Conservation (phyloP, 495 filamentous ascomycete genomes). For the Xylaria grammica region DNA sequence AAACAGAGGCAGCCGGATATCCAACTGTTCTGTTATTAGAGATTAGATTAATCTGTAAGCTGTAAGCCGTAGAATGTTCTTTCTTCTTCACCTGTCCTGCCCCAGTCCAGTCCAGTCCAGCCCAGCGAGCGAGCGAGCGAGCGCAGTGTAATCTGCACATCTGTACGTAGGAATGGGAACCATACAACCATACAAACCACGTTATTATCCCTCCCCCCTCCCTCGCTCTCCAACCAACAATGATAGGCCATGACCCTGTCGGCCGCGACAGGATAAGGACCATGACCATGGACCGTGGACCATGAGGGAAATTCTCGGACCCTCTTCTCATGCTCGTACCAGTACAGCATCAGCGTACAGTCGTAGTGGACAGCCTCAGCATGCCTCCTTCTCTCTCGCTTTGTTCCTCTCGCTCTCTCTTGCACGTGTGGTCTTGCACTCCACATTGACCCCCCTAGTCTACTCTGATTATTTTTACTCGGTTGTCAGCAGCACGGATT, state of each 20-base stretch:
- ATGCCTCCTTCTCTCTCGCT: slow-evolving; percentile 15
- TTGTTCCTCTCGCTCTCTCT: slow-evolving; percentile 11
- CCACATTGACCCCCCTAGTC: slow-evolving; percentile 11
- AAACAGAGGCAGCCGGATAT: slow-evolving; percentile 9
- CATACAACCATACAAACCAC: slow-evolving; percentile 13
- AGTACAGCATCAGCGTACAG: not conserved
- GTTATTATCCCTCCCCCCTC: slow-evolving; percentile 18
- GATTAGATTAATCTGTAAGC: slow-evolving; percentile 6
- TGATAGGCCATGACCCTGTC: slow-evolving; percentile 21
- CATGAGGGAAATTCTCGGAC: slow-evolving; percentile 17
- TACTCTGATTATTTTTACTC: slow-evolving; percentile 7
- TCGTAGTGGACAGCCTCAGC: slow-evolving; percentile 20
- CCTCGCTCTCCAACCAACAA: slow-evolving; percentile 23
- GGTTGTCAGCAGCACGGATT: slow-evolving; percentile 24
- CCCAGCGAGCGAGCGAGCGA: not conserved
- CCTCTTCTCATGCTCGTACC: slow-evolving; percentile 18
- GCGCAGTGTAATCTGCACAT: not conserved
- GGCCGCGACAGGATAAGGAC: slow-evolving; percentile 16
- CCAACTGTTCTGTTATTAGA: slow-evolving; percentile 3
- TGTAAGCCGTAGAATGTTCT: slow-evolving; percentile 7
- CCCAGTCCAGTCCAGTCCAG: not conserved
- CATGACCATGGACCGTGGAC: slow-evolving; percentile 6
- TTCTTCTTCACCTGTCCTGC: slow-evolving; percentile 1
- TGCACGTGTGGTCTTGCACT: slow-evolving; percentile 5
- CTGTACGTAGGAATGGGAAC: slow-evolving; percentile 13